Conservation (phyloP, 192 early-diverging fungal genomes). For the Allomyces macrogynus region DNA sequence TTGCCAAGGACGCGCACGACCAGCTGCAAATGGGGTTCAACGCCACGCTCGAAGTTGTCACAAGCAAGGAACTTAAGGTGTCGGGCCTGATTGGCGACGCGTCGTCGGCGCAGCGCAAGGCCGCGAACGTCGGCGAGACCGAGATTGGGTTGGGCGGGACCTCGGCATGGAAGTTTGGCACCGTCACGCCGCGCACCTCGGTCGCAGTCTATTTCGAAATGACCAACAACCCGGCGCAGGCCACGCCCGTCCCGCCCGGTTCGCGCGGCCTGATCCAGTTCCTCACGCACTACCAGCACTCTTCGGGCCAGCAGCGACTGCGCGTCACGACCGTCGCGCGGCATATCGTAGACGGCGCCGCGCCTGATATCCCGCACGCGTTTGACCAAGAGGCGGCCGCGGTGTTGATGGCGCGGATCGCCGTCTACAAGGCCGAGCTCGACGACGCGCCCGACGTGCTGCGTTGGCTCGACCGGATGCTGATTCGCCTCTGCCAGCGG, state of each 20-base stretch:
- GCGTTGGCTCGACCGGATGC: slow-evolving; percentile 93
- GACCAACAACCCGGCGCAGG: slow-evolving; percentile 63
- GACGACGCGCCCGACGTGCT: slow-evolving; percentile 94
- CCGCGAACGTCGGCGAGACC: slow-evolving; percentile 78
- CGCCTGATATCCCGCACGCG: slow-evolving; percentile 65
- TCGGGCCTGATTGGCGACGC: slow-evolving; percentile 96
- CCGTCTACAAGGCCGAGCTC: slow-evolving; percentile 86
- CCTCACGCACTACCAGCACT: slow-evolving; percentile 88
- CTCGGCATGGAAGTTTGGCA: slow-evolving; percentile 85
- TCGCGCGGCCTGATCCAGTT: slow-evolving; percentile 83
- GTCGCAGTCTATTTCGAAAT: slow-evolving; percentile 92
- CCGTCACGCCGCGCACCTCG: slow-evolving; percentile 65
- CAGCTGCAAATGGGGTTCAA: slow-evolving; percentile 93
- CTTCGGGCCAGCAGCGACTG: slow-evolving; percentile 68
- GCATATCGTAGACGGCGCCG: slow-evolving; percentile 52
- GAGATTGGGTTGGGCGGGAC: slow-evolving; percentile 96
- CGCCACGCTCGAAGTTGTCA: slow-evolving; percentile 78
- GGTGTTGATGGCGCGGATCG: slow-evolving; percentile 91
- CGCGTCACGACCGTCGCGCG: slow-evolving; percentile 89
- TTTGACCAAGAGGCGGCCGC: slow-evolving; percentile 98
- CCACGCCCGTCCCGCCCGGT: slow-evolving; percentile 41
- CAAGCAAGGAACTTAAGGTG: slow-evolving; percentile 82
- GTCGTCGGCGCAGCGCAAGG: slow-evolving; percentile 73
- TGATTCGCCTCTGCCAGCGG: slow-evolving; percentile 93
- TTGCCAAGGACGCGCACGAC: slow-evolving; percentile 75